Base-by-base conservation (phyloP, 768 basidiomycete species). In the Termitomyces heimii region DNA sequence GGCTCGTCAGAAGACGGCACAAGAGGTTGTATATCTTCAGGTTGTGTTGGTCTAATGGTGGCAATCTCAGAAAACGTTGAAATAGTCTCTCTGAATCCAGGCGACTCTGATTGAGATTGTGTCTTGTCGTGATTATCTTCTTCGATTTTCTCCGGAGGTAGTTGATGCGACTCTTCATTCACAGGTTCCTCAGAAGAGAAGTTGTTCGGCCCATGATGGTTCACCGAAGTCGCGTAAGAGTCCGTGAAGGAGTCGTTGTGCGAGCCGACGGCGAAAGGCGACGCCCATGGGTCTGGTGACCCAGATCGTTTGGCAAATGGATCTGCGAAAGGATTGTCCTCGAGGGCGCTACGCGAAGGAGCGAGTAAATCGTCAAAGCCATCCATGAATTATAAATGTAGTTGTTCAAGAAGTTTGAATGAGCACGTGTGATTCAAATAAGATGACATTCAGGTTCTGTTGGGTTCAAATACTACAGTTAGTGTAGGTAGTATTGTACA, bases 231-330 rank as follows among this genome's bases (percentile, higher is more conserved):
- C 31, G 56, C 53, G 49, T 66, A 71, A 8, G 64, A 65, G 52
- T 73, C 70, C 34, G 60, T 45, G 51, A 39, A 52, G 26, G 67
- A 56, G 63, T 67, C 44, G 65, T 68, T 44, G 62, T 71, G 37
- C 44, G 70, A 60, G 60, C 65, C 66, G 45, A 66, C 66, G 43
- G 75, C 75, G 60, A 78, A 84, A 39, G 82, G 84, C 57, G 79
- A 80, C 4, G 85, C 74, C 89, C 89, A 92, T 62, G 89, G 89
- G 68, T 91, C 89, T 43, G 87, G 85, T 20, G 88, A 89, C 61
- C 71, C 67, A 22, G 87, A 83, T 43, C 88, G 79, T 57, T 80
- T 80, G n/a, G 79, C 73, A 63, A 89, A 89, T 5, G 86, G 85
- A 66, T 88, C 83, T 39, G 82, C 82, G 59, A 92, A 91, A 0